Evolutionary conservation across 768 basidiomycete genomes (phyloP), one percentile per base, ranked within the genome.

Genomic region (Lentinula edodes): DNA sequence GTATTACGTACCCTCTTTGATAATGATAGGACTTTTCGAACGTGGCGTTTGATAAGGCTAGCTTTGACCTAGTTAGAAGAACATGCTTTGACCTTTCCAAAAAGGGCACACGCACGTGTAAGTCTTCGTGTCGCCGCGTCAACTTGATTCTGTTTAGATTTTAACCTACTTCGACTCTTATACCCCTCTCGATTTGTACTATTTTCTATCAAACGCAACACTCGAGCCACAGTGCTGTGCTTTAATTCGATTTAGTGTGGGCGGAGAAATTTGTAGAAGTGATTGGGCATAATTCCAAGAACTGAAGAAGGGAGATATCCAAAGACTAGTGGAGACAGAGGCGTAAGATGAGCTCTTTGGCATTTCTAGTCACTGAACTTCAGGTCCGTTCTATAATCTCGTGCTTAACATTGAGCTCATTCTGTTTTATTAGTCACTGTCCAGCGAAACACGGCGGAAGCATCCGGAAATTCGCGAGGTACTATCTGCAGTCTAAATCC

Each of bases 381-480:
- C 89, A 91, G 80, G 86, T 85, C 63, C 45, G 66, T 62, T 58
- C 23, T 50, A 16, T 46, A 9, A 28, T 18, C 2, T 34, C 7
- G 48, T 62, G 55, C 62, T 64, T 18, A 61, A 62, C 32, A 62
- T 59, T 28, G 66, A 66, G 28, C 48, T 64, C 38, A 50, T 64
- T 28, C 10, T 39, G 23, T 28, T 42, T 20, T 62, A 6, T 3
- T 60, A 94, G 90, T 90, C 94, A 42, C 74, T 98, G 65, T 86
- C 93, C 8, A 91, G 89, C 67, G 95, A 96, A 77, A 93, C 92
- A 28, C 83, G 88, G 67, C 78, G 95, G 62, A 92, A 91, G 67
- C 88, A 95, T 72, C 92, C 93, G 20, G 95, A 97, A 71, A 92
- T 97, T 66, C 89, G 91, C 70, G 95, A 96, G 84, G 94, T 95